These are phyloP conservation scores for Mucor irregularis DNA, from an alignment of 371 early-diverging fungal species.

Conservation along the genomic window DNA sequence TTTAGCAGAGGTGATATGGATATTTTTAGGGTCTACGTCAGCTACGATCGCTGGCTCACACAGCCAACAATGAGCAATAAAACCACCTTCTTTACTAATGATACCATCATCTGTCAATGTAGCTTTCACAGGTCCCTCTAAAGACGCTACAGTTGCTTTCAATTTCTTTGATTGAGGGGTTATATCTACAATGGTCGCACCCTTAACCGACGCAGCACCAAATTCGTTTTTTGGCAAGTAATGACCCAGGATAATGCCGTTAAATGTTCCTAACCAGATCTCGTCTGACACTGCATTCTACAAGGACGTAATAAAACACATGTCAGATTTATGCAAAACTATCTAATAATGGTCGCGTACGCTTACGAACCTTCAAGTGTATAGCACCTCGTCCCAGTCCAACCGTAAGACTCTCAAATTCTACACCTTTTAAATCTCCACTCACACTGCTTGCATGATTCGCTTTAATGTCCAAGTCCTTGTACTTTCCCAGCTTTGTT, in stretches of 20 bases:
- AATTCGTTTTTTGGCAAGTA: slow-evolving; percentile 8
- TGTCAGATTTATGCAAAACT: background rate
- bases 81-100: background rate
- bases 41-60: slow-evolving; percentile 10
- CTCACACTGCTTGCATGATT: slow-evolving; percentile 4
- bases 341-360: no score
- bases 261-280: background rate
- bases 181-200: slow-evolving; percentile 15
- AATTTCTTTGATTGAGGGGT: slow-evolving; percentile 4
- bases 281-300: background rate
- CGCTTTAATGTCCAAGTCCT: background rate
- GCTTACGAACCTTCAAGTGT: slow-evolving; percentile 1
- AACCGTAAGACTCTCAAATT: slow-evolving; percentile 5
- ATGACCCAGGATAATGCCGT: slow-evolving; percentile 15
- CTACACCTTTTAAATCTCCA: slow-evolving; percentile 5
- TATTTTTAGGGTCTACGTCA: background rate
- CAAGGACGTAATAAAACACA: no score
- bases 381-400: slow-evolving; percentile 19
- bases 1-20: background rate
- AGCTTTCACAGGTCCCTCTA: slow-evolving; percentile 17
- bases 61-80: slow-evolving; percentile 14
- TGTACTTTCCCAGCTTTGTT: background rate
- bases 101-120: background rate
- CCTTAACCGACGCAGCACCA: background rate
- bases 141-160: slow-evolving; percentile 10